phyloP scores from a whole-genome alignment of 2,329 filamentous ascomycete genomes.

The Lomentospora prolificans region DNA sequence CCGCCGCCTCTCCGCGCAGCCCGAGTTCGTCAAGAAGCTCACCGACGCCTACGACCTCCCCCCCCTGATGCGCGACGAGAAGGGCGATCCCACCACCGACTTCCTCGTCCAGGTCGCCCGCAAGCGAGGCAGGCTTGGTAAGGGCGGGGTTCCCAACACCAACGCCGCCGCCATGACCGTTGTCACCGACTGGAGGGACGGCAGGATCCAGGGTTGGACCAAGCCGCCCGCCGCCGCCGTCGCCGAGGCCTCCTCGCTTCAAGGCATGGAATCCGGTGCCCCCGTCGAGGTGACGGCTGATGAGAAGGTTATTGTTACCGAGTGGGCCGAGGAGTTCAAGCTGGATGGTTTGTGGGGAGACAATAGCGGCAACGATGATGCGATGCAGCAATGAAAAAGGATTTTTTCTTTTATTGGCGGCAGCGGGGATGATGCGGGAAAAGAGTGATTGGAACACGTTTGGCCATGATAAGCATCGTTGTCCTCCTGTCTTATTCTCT shows the following conservation, averaged over 20 bases:
- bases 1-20: conserved; percentile 62
- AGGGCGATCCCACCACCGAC: conserved; percentile 73
- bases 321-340: conserved; percentile 93
- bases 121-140: conserved; percentile 80
- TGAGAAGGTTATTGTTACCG: conserved; percentile 79
- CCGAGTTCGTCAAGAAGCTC: conserved; percentile 68
- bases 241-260: conserved; percentile 26
- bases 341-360: conserved; percentile 87
- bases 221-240: conserved; percentile 62
- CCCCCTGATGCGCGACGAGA: conserved; percentile 56
- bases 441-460: background rate
- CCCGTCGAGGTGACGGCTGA: conserved; percentile 38
- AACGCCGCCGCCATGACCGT: conserved; percentile 83
- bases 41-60: conserved; percentile 77
- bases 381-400: conserved; percentile 37
- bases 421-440: background rate
- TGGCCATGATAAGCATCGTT: background rate
- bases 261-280: conserved; percentile 29
- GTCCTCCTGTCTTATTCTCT: background rate
- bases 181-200: conserved; percentile 93
- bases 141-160: conserved; percentile 84
- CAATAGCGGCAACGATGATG: conserved; percentile 30
- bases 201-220: conserved; percentile 86
- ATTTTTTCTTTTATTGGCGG: too few species aligned
- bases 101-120: conserved; percentile 92